These are phyloP conservation scores for Ceratocystis cubensis DNA, from an alignment of 2,329 filamentous ascomycete genomes.

Conservation along the genomic window DNA sequence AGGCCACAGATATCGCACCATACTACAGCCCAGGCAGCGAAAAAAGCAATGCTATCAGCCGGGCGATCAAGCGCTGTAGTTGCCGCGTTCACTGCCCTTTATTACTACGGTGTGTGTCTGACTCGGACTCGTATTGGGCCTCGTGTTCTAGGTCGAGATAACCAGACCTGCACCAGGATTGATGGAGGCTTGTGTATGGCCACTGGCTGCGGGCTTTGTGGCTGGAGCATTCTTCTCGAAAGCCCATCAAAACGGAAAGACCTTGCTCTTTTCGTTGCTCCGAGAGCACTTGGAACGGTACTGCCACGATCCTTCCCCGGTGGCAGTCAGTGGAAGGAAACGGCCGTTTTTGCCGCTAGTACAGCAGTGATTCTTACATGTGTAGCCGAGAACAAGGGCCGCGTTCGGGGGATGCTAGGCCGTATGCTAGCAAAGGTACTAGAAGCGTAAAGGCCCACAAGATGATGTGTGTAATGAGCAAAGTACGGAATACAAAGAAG, in stretches of 20 bases:
- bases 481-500: not conserved
- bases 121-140: slow-evolving; percentile 63
- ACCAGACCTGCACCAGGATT: slow-evolving; percentile 36
- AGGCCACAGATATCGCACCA: slow-evolving; percentile 29
- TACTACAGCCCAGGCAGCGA: slow-evolving; percentile 35
- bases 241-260: slow-evolving; percentile 53
- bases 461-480: not conserved
- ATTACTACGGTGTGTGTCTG: slow-evolving; percentile 78
- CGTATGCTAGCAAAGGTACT: slow-evolving; percentile 43
- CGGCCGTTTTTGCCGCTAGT: slow-evolving; percentile 51
- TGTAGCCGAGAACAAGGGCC: slow-evolving; percentile 46
- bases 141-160: slow-evolving; percentile 42
- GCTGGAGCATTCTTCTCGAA: slow-evolving; percentile 71
- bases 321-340: slow-evolving; percentile 56
- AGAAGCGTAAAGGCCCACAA: slow-evolving; percentile 25
- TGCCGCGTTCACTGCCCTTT: slow-evolving; percentile 61
- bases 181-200: slow-evolving; percentile 57
- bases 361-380: slow-evolving; percentile 59
- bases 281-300: slow-evolving; percentile 61
- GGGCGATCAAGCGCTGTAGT: slow-evolving; percentile 64
- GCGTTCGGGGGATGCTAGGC: slow-evolving; percentile 58
- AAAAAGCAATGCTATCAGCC: slow-evolving; percentile 47
- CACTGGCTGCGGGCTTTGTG: slow-evolving; percentile 60
- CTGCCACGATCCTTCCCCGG: slow-evolving; percentile 43
- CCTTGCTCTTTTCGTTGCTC: slow-evolving; percentile 68